Evolutionary conservation across 2,329 filamentous ascomycete genomes (phyloP).

Genomic region (Trichoderma atrobrunneum): DNA sequence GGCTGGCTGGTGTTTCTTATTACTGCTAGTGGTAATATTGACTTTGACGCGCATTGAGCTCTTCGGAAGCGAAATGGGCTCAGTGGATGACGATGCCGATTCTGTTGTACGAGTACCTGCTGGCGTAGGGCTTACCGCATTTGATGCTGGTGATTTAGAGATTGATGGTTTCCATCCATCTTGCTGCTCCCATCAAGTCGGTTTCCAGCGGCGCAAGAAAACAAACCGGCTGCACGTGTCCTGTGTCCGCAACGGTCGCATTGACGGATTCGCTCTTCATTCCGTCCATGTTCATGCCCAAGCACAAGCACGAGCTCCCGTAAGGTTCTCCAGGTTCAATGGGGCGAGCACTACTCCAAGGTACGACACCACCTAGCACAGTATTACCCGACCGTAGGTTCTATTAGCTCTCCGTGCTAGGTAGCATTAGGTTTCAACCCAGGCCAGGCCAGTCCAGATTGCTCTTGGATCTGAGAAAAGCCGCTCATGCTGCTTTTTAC

Average conservation of each 20-base stretch:
- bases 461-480: not conserved
- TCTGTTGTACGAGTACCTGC: not conserved
- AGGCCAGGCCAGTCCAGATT: not conserved
- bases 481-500: not conserved
- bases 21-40: not conserved
- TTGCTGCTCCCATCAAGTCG: not conserved
- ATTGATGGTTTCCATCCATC: not conserved
- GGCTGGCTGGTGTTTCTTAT: not conserved
- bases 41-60: not conserved
- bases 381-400: not conserved
- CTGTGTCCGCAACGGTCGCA: not conserved
- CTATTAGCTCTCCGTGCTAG: not conserved
- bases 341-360: no score
- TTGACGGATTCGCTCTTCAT: not conserved
- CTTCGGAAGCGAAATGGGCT: slow-evolving; percentile 8
- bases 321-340: not conserved
- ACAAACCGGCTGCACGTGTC: not conserved
- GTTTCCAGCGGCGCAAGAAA: not conserved
- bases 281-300: not conserved
- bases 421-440: not conserved
- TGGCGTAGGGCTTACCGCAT: not conserved
- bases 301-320: not conserved
- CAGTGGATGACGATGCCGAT: not conserved
- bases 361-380: no score
- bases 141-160: not conserved